phyloP scores from a whole-genome alignment of 1,284 basidiomycete species.

The Hypsizygus ulmarius region DNA sequence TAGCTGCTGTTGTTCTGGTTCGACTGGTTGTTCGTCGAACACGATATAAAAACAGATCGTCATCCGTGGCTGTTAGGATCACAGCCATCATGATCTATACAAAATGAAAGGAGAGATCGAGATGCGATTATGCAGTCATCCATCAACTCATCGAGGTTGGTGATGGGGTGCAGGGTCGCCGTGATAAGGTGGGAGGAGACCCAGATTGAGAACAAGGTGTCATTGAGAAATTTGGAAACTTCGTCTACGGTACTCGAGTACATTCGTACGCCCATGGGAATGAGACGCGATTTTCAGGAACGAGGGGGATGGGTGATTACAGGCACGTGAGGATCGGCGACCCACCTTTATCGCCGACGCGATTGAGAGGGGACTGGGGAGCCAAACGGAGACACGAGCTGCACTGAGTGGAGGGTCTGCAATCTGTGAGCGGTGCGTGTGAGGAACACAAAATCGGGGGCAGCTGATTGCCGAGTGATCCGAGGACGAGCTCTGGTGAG shows the following conservation, averaged over 20 bases:
- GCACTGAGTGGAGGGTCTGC: slow-evolving; percentile 1
- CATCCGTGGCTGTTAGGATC: too few relatives aligned
- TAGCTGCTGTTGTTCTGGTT: too few relatives aligned
- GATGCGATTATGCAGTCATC: too few relatives aligned
- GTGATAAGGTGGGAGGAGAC: slow-evolving; percentile 23
- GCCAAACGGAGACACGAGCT: slow-evolving; percentile 3
- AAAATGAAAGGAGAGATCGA: too few relatives aligned
- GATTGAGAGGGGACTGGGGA: too few relatives aligned
- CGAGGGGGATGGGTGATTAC: too few relatives aligned
- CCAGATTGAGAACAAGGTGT: background rate
- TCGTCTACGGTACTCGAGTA: background rate
- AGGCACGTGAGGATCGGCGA: too few relatives aligned
- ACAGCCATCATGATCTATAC: too few relatives aligned
- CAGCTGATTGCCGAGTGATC: slow-evolving; percentile 24
- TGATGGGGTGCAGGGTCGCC: slow-evolving; percentile 23
- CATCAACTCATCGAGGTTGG: too few relatives aligned
- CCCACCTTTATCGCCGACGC: too few relatives aligned
- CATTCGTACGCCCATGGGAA: background rate
- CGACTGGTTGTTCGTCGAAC: too few relatives aligned
- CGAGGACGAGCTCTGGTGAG: slow-evolving; percentile 15
- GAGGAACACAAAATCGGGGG: background rate
- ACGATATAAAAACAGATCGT: too few relatives aligned
- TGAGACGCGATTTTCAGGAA: background rate
- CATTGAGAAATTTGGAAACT: slow-evolving; percentile 1
- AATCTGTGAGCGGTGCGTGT: background rate